Evolutionary conservation across 164 flowering plant genomes (phyloP), one percentile per base, ranked within the genome.

Genomic region (Akebia trifoliata): DNA sequence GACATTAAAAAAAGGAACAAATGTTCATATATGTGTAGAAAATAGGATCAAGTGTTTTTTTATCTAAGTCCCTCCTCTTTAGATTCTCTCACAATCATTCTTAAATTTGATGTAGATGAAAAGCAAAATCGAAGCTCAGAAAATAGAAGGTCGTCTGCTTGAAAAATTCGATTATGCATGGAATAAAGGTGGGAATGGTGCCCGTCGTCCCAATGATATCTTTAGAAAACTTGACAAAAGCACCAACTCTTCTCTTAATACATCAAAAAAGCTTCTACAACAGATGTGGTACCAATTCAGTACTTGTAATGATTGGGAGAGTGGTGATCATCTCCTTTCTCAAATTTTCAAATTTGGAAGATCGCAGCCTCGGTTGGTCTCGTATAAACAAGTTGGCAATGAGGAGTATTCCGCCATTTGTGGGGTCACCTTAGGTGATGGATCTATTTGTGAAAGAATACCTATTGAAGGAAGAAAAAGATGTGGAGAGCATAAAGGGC

Each of bases 111-210:
- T 45, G 59, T 76, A 88, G 93, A 76, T 81, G 81, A 57, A 62
- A 59, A 76, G 55, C 60, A 83, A 85, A n/a, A 77, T 53, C 15
- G 79, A 76, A 32, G 95, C 90, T 12, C 71, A 66, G 72, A 68
- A 50, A 61, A 78, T 80, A 35, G 95, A 90, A 71, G 72, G 73
- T 38, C 72, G 54, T 55, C 74, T 86, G 39, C 84, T 90, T 11
- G 50, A 64, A 5, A 69, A 29, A 39, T 86, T 84, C 69, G 92
- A 86, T 66, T 86, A 84, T 71, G 92, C 90, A 40, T 90, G 97
- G 97, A 90, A 89, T 62, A 81, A 73, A 73, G 86, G 72, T 24
- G 63, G 74, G 10, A 90, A 90, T 68, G 87, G 85, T 26, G 25
- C 66, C 25, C 83, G 92, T 4, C 92, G 97, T 45, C 77, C 69